Evolutionary conservation across 139 green algal genomes (phyloP).

Genomic region (Bryopsis sp.): DNA sequence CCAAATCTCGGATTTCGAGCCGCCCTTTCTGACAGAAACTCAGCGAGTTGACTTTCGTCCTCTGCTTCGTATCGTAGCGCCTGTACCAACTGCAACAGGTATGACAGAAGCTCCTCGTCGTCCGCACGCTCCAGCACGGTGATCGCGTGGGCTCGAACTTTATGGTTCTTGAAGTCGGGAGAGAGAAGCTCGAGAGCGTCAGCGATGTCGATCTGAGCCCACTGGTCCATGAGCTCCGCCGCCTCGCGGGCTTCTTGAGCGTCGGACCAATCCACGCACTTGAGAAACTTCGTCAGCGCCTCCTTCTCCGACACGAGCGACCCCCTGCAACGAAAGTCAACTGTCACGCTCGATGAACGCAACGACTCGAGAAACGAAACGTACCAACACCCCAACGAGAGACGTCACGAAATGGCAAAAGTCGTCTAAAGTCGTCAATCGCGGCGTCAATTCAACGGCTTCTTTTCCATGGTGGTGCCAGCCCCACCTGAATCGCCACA

Average conservation of each 20-base stretch:
- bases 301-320: slow-evolving; percentile 22
- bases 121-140: slow-evolving; percentile 50
- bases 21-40: slow-evolving; percentile 2
- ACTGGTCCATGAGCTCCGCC: slow-evolving; percentile 71
- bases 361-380: not conserved
- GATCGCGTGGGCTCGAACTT: slow-evolving; percentile 57
- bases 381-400: slow-evolving; percentile 1
- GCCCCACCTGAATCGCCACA: slow-evolving; percentile 28
- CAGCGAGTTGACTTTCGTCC: slow-evolving; percentile 42
- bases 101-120: slow-evolving; percentile 81
- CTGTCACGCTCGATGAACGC: too few relatives aligned
- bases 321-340: not conserved
- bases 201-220: slow-evolving; percentile 74
- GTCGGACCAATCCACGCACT: slow-evolving; percentile 89
- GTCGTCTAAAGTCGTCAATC: not conserved
- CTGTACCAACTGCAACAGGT: slow-evolving; percentile 91
- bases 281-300: slow-evolving; percentile 56
- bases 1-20: slow-evolving; percentile 5
- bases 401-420: slow-evolving; percentile 3
- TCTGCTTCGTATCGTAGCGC: slow-evolving; percentile 82
- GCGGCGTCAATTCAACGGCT: not conserved
- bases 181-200: slow-evolving; percentile 92
- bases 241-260: slow-evolving; percentile 62
- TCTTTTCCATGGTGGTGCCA: not conserved
- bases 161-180: slow-evolving; percentile 60